Base-by-base conservation (phyloP, 306 rosid genomes). In the Psophocarpus tetragonolobus region DNA sequence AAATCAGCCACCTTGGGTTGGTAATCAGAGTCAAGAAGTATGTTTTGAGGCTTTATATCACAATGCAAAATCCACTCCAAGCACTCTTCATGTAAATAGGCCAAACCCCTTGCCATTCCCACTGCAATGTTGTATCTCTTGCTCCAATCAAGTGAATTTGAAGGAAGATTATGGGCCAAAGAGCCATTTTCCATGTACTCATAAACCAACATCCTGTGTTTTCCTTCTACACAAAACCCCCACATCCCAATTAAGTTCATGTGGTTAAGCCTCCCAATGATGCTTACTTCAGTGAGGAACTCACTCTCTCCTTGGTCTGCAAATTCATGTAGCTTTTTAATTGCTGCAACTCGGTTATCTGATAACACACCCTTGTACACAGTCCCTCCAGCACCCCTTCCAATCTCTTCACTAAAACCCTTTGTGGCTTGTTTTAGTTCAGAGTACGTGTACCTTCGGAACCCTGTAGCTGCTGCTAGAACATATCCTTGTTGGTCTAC, bases 311-410 rank as follows among this genome's bases (percentile, higher is more conserved):
- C 80, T 76, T 76, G 80, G 8, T 32, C 72, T 14, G 85, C 87
- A 65, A 65, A 65, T 9, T 62, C 86, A 6, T 68, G 36, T 0
- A 87, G 83, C 12, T 45, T 12, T 57, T 87, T 87, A 10, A 85
- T 48, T 24, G 91, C 89, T 12, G 81, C 89, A 30, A 77, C 68
- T 50, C 86, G 51, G 26, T 54, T 38, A 54, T 87, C 89, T 2
- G 71, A 65, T 38, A 65, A 38, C 18, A 65, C 71, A 38, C 50
- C 71, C 71, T 65, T 65, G 45, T 36, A 87, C 1, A 87, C 89
- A 65, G 23, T 20, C 6, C 89, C 89, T 3, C 80, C 82, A 0
- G 81, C 78, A 2, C 91, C 91, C 50, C 85, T 83, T 42, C 91
- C 91, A 58, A 85, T 77, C 75, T 82, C 89, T 74, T 83, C 45